Base-by-base conservation (phyloP, 2,329 filamentous ascomycete genomes). In the Ascosphaera aggregata region DNA sequence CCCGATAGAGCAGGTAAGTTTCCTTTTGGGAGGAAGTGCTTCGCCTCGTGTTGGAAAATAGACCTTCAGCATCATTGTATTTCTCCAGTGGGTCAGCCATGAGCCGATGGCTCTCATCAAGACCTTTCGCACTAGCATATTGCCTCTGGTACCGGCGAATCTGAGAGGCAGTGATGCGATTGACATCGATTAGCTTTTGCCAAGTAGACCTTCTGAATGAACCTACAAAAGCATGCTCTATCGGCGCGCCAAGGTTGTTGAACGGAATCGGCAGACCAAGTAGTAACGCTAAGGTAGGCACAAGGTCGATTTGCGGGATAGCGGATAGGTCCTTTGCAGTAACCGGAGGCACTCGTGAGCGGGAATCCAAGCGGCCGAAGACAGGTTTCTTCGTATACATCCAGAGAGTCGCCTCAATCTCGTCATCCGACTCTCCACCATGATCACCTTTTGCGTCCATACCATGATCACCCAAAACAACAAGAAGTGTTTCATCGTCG, bases 381-480 rank as follows among this genome's bases (percentile, higher is more conserved):
- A 80, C 56, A 0, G 74, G 73, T 47, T 72, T 76, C 56, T 85
- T 92, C 1, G 89, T 92, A 55, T 95, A 98, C 84, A 98, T 92
- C 86, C 89, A 98, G 36, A 98, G 58, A 2, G 89, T 84, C 41
- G 89, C 84, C 56, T 98, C 75, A 4, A 98, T 72, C 55, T 98
- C 89, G 45, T 95, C 84, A 47, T 94, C 81, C 22, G 86, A 94
- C 61, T 98, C 89, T 40, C 89, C 89, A n/a, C 89, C 89, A 52
- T 98, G 89, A 47, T 98, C 89, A 15, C 89, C 89, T 60, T 98
- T 95, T 43, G 71, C 65, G 55, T 98, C 89, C 89, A 98, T 98
- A 9, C 89, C 89, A 52, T 98, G 89, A 54, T 98, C 89, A n/a
- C 89, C 89, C 82, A 98, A 92, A 11, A 98, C 80, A 16, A 98